These are phyloP conservation scores for Elsinoe necatrix DNA, from an alignment of 2,329 filamentous ascomycete genomes.

Conservation along the genomic window DNA sequence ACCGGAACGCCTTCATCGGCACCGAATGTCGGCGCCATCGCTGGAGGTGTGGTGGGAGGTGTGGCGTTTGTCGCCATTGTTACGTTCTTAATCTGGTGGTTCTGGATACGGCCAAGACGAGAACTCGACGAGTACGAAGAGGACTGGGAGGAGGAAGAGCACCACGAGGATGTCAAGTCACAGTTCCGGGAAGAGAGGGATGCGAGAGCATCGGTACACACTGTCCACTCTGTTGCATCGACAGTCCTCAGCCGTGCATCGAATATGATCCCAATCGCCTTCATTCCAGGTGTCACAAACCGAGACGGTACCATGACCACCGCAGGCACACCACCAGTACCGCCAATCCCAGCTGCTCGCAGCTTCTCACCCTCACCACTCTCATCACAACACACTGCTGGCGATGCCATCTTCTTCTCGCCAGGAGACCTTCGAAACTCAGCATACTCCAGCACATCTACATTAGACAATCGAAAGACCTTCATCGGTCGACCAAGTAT, in stretches of 20 bases:
- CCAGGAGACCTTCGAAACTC: conserved; percentile 85
- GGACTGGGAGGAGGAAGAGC: conserved; percentile 47
- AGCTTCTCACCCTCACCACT: conserved; percentile 44
- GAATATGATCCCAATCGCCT: conserved; percentile 98
- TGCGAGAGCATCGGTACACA: conserved; percentile 64
- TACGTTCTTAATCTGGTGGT: conserved; percentile 78
- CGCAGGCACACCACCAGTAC: conserved; percentile 61
- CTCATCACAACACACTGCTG: conserved; percentile 42
- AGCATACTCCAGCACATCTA: conserved; percentile 71
- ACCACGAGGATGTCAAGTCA: conserved; percentile 43
- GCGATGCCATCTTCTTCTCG: conserved; percentile 85
- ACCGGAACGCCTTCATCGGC: conserved; percentile 33
- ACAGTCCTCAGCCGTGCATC: conserved; percentile 92
- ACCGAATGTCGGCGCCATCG: conserved; percentile 74
- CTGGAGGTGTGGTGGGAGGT: conserved; percentile 82
- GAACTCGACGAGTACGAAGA: conserved; percentile 45
- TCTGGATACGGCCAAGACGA: conserved; percentile 73
- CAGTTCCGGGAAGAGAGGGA: conserved; percentile 27
- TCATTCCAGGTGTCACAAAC: conserved; percentile 87
- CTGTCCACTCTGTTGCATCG: conserved; percentile 86
- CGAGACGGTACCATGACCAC: conserved; percentile 57
- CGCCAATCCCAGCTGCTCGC: conserved; percentile 64
- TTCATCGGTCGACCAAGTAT: conserved; percentile 40
- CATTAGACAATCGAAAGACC: conserved; percentile 35
- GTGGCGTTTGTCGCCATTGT: conserved; percentile 64